Percentiles rank a stretch among this genome's conserved stretches.
Conservation (phyloP, 441 rosid species). For the Populus trichocarpa region DNA sequence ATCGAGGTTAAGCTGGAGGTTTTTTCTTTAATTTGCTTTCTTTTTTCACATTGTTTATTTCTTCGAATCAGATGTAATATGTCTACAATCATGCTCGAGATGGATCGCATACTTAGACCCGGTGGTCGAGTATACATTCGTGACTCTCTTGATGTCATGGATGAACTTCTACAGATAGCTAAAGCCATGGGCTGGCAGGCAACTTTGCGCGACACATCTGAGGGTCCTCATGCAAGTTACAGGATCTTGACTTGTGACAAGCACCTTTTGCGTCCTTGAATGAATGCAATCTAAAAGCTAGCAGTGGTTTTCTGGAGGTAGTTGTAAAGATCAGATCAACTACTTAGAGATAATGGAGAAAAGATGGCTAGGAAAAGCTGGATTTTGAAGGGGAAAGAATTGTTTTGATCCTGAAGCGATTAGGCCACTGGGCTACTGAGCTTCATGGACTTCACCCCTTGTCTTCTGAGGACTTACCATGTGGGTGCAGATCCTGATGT, state of each 20-base stretch:
- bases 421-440: neutral
- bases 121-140: slow-evolving; percentile 90
- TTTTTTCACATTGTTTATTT: neutral
- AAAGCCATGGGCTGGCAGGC: slow-evolving; percentile 84
- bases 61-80: slow-evolving; percentile 65
- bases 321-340: slow-evolving; percentile 11
- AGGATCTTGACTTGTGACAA: slow-evolving; percentile 80
- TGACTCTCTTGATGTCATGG: slow-evolving; percentile 74
- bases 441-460: neutral
- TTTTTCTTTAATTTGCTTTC: neutral
- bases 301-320: neutral
- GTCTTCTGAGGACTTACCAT: neutral
- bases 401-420: slow-evolving; percentile 11
- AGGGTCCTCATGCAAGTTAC: slow-evolving; percentile 97
- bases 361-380: neutral
- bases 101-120: slow-evolving; percentile 97
- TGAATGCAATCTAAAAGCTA: slow-evolving; percentile 1
- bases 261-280: slow-evolving; percentile 50
- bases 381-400: neutral
- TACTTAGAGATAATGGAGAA: neutral
- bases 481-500: neutral
- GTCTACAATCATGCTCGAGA: slow-evolving; percentile 94
- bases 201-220: slow-evolving; percentile 72
- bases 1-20: neutral
- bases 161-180: slow-evolving; percentile 71